Evolutionary conservation across 225 moss, liverwort and hornwort genomes (phyloP).

Genomic region (Bryum argenteum): DNA sequence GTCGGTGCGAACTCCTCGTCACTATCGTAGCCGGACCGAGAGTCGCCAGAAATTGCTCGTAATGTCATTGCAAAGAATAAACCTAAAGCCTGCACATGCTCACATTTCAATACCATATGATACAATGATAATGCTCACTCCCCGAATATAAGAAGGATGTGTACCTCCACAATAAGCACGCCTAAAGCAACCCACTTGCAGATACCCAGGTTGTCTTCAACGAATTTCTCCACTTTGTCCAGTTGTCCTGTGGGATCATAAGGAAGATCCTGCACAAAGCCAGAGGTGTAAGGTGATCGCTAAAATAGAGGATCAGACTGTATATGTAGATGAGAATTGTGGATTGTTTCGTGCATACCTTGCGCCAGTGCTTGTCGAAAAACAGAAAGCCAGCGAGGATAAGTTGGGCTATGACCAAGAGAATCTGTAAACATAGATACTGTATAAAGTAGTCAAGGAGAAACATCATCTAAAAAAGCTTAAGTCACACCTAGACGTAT

Average conservation of each 20-base stretch:
- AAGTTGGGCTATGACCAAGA: conserved; percentile 51
- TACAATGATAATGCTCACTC: too few relatives aligned
- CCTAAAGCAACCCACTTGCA: conserved; percentile 92
- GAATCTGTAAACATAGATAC: conserved; percentile 59
- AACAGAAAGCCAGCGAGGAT: conserved; percentile 62
- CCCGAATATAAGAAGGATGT: background rate
- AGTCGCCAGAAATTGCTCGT: conserved; percentile 61
- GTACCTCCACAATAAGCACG: conserved; percentile 76
- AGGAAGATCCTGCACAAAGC: conserved; percentile 68
- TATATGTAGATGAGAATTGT: too few relatives aligned
- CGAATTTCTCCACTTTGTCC: conserved; percentile 72
- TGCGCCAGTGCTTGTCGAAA: conserved; percentile 61
- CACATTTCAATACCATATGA: background rate
- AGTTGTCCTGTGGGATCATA: conserved; percentile 87
- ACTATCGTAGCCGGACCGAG: conserved; percentile 77
- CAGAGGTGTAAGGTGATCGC: conserved; percentile 3
- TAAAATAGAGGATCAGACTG: conserved; percentile 4
- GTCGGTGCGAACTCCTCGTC: conserved; percentile 68
- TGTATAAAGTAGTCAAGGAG: conserved; percentile 45
- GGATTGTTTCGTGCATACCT: conserved; percentile 24
- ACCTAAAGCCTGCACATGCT: conserved; percentile 64
- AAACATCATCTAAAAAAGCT: conserved; percentile 20
- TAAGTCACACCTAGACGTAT: background rate
- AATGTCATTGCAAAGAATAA: conserved; percentile 78
- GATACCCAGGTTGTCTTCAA: conserved; percentile 70